Evolutionary conservation across 164 flowering plant genomes (phyloP).

Genomic region (Platanus orientalis): DNA sequence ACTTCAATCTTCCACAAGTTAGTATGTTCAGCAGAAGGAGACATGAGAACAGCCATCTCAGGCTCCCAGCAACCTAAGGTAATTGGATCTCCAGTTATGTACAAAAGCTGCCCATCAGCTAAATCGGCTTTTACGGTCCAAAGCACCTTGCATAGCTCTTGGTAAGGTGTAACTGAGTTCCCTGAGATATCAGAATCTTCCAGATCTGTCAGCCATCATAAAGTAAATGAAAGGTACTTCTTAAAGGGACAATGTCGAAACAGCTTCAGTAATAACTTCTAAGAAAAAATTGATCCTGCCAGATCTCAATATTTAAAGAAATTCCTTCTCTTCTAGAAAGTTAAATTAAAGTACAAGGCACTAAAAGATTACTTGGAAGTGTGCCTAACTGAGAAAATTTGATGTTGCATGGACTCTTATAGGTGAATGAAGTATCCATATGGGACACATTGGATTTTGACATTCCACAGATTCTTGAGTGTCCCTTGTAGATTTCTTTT

Average conservation of each 20-base stretch:
- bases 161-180: constrained; percentile 14
- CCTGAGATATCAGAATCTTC: constrained; percentile 23
- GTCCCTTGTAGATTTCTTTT: too few relatives aligned
- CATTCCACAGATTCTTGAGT: too few relatives aligned
- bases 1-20: constrained; percentile 61
- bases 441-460: too few relatives aligned
- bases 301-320: background rate
- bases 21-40: constrained; percentile 37
- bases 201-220: constrained; percentile 11
- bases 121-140: constrained; percentile 65
- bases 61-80: constrained; percentile 63
- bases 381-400: too few relatives aligned
- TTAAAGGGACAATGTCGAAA: background rate
- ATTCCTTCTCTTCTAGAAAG: background rate
- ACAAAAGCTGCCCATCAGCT: constrained; percentile 48
- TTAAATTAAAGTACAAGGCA: background rate
- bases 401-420: too few relatives aligned
- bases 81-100: constrained; percentile 51
- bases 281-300: too few relatives aligned
- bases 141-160: constrained; percentile 38
- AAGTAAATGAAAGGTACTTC: constrained; percentile 3
- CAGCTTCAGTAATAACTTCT: background rate
- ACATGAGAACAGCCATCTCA: constrained; percentile 54
- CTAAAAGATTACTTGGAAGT: background rate
- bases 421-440: too few relatives aligned